Conservation (phyloP, 169 alveolate genomes). For the Theileria parva region DNA sequence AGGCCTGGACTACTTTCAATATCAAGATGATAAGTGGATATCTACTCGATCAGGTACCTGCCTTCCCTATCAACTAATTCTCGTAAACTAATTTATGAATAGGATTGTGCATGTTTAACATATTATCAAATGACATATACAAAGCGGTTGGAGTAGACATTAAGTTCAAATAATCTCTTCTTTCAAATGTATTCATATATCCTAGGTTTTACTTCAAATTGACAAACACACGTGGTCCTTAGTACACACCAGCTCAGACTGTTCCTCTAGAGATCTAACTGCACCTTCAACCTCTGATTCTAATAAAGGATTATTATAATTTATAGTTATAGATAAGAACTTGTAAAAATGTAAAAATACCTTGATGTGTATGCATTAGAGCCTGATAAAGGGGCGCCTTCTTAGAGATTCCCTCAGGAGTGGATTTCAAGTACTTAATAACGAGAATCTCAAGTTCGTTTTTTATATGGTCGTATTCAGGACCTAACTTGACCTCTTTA, state of each 20-base stretch:
- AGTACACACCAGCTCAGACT: constrained; percentile 62
- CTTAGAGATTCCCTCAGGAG: constrained; percentile 49
- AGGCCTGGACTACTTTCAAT: constrained; percentile 61
- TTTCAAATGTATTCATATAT: not conserved
- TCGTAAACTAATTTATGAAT: not conserved
- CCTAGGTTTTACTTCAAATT: constrained; percentile 16
- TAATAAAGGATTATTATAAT: not conserved
- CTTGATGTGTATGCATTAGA: constrained; percentile 31
- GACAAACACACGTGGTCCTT: constrained; percentile 60
- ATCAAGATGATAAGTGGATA: constrained; percentile 44
- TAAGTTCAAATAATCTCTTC: not conserved
- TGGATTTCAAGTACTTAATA: constrained; percentile 45
- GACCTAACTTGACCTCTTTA: constrained; percentile 29
- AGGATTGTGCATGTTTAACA: constrained; percentile 10
- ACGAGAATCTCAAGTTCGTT: constrained; percentile 52
- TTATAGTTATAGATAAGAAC: not conserved
- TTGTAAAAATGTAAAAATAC: constrained; percentile 10
- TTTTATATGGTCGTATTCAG: constrained; percentile 43
- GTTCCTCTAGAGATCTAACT: constrained; percentile 25
- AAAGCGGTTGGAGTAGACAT: constrained; percentile 43
- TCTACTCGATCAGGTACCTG: constrained; percentile 45
- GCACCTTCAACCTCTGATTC: constrained; percentile 53
- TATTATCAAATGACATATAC: constrained; percentile 30
- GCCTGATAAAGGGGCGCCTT: constrained; percentile 26
- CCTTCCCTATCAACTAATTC: not conserved